phyloP scores from a whole-genome alignment of 495 filamentous ascomycete species.

The Bathelium albidoporum region DNA sequence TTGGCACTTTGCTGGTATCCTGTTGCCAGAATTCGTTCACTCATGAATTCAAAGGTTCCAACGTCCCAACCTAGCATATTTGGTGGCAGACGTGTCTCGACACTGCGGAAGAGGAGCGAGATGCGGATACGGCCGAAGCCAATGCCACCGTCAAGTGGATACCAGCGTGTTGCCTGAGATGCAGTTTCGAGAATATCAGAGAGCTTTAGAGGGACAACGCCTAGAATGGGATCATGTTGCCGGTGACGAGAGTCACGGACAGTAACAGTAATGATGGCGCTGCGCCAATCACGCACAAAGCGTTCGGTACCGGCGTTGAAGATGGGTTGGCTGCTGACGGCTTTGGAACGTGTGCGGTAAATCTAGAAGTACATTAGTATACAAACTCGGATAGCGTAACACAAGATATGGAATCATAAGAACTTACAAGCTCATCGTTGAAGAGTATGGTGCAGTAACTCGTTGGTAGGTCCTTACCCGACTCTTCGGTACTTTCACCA shows the following conservation, averaged over 20 bases:
- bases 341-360: slow-evolving; percentile 85
- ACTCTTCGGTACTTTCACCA: slow-evolving; percentile 74
- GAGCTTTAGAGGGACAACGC: slow-evolving; percentile 77
- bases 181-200: slow-evolving; percentile 76
- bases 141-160: slow-evolving; percentile 57
- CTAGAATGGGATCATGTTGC: slow-evolving; percentile 89
- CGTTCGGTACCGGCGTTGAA: slow-evolving; percentile 93
- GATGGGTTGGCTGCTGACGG: slow-evolving; percentile 84
- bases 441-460: slow-evolving; percentile 84
- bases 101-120: slow-evolving; percentile 72
- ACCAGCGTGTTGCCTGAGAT: slow-evolving; percentile 67
- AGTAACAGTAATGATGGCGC: slow-evolving; percentile 71
- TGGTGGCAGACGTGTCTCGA: slow-evolving; percentile 74
- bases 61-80: slow-evolving; percentile 84
- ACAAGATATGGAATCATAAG: background rate
- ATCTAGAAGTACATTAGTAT: slow-evolving; percentile 31
- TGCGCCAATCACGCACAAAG: slow-evolving; percentile 92
- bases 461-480: slow-evolving; percentile 65
- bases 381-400: background rate
- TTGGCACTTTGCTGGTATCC: slow-evolving; percentile 52
- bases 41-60: slow-evolving; percentile 79
- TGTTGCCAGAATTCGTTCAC: slow-evolving; percentile 51
- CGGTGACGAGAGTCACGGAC: slow-evolving; percentile 80
- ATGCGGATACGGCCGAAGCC: slow-evolving; percentile 87
- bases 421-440: slow-evolving; percentile 69